These are phyloP conservation scores for Cryptococcus sp. DNA, from an alignment of 1,284 basidiomycete genomes.

Conservation along the genomic window DNA sequence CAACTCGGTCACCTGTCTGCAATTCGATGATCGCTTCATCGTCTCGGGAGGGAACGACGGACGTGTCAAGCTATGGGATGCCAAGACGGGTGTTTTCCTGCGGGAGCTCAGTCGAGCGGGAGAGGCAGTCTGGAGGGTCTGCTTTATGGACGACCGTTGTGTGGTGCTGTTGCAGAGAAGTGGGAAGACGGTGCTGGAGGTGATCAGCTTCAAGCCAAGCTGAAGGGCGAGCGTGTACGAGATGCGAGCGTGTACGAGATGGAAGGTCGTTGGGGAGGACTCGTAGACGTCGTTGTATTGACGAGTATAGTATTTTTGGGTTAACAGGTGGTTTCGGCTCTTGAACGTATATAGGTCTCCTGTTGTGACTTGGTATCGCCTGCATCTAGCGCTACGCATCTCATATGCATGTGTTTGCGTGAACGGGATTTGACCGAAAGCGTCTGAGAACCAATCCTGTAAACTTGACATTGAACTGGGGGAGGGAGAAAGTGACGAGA, in stretches of 20 bases:
- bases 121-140: slow-evolving; percentile 85
- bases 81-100: slow-evolving; percentile 62
- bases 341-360: too few species aligned
- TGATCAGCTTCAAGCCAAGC: slow-evolving; percentile 49
- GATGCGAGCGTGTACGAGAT: not conserved
- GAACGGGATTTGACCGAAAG: too few species aligned
- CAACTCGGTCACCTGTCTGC: slow-evolving; percentile 82
- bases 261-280: too few species aligned
- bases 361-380: too few species aligned
- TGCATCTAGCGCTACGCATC: too few species aligned
- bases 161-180: slow-evolving; percentile 76
- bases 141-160: slow-evolving; percentile 68
- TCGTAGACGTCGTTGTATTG: too few species aligned
- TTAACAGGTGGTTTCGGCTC: too few species aligned
- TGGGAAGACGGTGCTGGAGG: slow-evolving; percentile 84
- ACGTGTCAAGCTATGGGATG: slow-evolving; percentile 78
- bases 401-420: too few species aligned
- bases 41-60: slow-evolving; percentile 77
- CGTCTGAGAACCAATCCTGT: too few species aligned
- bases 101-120: slow-evolving; percentile 69
- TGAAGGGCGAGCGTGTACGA: not conserved
- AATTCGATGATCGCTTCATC: slow-evolving; percentile 73
- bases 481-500: too few species aligned
- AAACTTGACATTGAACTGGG: too few species aligned
- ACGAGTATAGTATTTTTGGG: too few species aligned